Base-by-base conservation (phyloP, 495 filamentous ascomycete genomes). In the Aspergillus olivimuriae region DNA sequence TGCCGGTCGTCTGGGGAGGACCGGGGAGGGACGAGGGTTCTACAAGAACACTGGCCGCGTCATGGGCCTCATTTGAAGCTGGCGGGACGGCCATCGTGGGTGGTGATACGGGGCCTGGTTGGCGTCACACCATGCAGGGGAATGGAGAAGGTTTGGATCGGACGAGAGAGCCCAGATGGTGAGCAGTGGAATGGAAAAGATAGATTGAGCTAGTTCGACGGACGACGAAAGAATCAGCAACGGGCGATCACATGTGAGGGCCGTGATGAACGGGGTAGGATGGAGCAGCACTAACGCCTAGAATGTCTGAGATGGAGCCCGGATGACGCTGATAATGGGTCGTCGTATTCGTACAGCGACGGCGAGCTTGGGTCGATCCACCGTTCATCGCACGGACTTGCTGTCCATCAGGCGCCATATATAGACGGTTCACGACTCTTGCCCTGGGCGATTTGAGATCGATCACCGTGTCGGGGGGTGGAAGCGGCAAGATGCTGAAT, bases 51-150 rank as follows among this genome's bases (percentile, higher is more conserved):
- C 21, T 46, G 43, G 14, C 43, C 43, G 43, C 20, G 30, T 32
- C 35, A 47, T 34, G 30, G 34, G 19, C 14, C 39, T 28, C 28
- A 31, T n/a, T 8, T 22, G 34, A 11, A 21, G 28, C 18, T 22
- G 34, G 3, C 5, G 10, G 43, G 26, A 46, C 43, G 36, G 43
- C 35, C 43, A 46, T 46, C 9, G 23, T 4, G 18, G 8, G 9
- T 23, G 21, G 16, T 34, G 35, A 32, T 17, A 28, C 32, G 20
- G 41, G 11, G 19, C 11, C 24, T 14, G 18, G 21, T 24, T 41
- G n/a, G 37, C 15, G 32, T 24, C 26, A 22, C 26, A 46, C 4
- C 44, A 47, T 47, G 37, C 32, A 41, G 44, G 30, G 19, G 23
- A n/a, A n/a, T n/a, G n/a, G n/a, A n/a, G n/a, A n/a, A n/a, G n/a